Evolutionary conservation across 805 yeast genomes (phyloP).

Genomic region (Lipomyces japonicus): DNA sequence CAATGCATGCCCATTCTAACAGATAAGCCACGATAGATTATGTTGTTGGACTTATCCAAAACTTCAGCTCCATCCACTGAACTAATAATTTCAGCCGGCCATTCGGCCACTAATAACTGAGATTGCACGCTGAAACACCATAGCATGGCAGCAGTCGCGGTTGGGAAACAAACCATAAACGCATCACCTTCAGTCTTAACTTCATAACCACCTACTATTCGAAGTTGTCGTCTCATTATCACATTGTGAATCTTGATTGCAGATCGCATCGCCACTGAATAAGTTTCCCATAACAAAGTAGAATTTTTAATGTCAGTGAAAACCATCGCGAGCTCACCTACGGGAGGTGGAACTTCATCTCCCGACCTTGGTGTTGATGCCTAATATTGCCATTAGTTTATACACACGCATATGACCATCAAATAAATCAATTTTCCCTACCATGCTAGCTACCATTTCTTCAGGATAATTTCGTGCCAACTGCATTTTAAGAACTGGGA

Average conservation of each 20-base stretch:
- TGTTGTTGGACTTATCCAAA: conserved; percentile 53
- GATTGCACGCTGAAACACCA: conserved; percentile 95
- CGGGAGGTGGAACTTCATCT: conserved; percentile 85
- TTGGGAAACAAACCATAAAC: conserved; percentile 94
- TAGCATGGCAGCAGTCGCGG: conserved; percentile 80
- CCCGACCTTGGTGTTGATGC: conserved; percentile 25
- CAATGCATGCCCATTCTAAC: conserved; percentile 99
- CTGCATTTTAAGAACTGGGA: conserved; percentile 40
- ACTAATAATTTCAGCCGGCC: conserved; percentile 91
- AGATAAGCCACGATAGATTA: conserved; percentile 80
- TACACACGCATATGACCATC: neutral
- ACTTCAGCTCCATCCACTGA: conserved; percentile 81
- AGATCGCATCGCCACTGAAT: conserved; percentile 90
- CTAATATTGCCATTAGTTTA: conserved; percentile 37
- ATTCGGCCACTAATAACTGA: conserved; percentile 75
- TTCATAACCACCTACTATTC: conserved; percentile 95
- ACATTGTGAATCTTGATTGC: conserved; percentile 93
- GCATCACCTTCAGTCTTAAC: conserved; percentile 99
- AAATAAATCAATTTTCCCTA: no score
- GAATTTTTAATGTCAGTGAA: conserved; percentile 97
- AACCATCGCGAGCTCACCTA: conserved; percentile 90
- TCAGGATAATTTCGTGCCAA: conserved; percentile 40
- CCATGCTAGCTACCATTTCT: conserved; percentile 8
- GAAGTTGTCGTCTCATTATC: conserved; percentile 86
- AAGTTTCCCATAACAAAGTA: conserved; percentile 87